Evolutionary conservation across 1,284 basidiomycete genomes (phyloP).

Genomic region (Tilletia walkeri): DNA sequence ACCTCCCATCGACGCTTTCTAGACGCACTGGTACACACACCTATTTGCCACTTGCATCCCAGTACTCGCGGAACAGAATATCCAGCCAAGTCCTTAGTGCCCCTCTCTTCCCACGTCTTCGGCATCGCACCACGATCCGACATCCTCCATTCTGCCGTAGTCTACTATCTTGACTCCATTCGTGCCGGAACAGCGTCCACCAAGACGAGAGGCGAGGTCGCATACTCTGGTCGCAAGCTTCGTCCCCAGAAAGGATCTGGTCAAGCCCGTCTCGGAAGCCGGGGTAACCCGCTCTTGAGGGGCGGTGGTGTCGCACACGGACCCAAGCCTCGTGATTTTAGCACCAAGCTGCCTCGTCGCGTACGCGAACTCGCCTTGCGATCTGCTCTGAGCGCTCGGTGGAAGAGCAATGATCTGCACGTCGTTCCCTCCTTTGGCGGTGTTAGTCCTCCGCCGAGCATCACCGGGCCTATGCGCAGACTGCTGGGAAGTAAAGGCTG

Average conservation of each 20-base stretch:
- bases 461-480: slow-evolving; percentile 40
- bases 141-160: slow-evolving; percentile 87
- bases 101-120: slow-evolving; percentile 80
- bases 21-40: neutral
- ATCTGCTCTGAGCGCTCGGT: slow-evolving; percentile 76
- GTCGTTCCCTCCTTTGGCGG: slow-evolving; percentile 65
- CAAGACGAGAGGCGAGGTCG: slow-evolving; percentile 85
- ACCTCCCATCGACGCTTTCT: neutral
- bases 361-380: slow-evolving; percentile 90
- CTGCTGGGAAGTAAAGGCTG: slow-evolving; percentile 44
- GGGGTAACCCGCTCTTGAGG: slow-evolving; percentile 79
- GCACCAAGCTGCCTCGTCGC: slow-evolving; percentile 83
- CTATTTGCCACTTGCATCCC: neutral
- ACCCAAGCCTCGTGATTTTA: slow-evolving; percentile 84
- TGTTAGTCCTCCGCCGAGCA: slow-evolving; percentile 47
- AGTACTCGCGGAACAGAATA: neutral
- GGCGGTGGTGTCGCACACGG: slow-evolving; percentile 91
- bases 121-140: slow-evolving; percentile 77
- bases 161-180: slow-evolving; percentile 81
- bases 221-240: slow-evolving; percentile 82
- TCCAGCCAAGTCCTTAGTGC: slow-evolving; percentile 62
- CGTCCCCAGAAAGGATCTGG: slow-evolving; percentile 89
- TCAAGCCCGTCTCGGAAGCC: slow-evolving; percentile 82
- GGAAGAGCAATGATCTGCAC: slow-evolving; percentile 71
- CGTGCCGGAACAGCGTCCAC: slow-evolving; percentile 87